Percentiles rank a stretch among this genome's conserved stretches.
Evolutionary conservation across 2,329 filamentous ascomycete genomes (phyloP).

Genomic region (Fusarium aywerte): DNA sequence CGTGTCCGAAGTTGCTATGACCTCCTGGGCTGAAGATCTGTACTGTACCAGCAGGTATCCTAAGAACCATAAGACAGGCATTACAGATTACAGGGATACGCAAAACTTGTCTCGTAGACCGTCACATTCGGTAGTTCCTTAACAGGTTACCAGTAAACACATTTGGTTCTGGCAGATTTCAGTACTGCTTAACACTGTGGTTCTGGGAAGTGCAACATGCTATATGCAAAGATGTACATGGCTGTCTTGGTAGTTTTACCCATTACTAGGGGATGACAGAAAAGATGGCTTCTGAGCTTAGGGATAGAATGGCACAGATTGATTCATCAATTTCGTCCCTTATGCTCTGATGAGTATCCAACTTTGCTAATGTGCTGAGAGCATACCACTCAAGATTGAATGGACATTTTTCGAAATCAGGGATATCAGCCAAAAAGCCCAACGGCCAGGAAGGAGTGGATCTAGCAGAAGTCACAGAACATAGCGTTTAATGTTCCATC

Average conservation of each 20-base stretch:
- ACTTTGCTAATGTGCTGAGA: too few species aligned
- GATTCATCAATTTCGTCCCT: too few species aligned
- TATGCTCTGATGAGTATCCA: too few species aligned
- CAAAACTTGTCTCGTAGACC: neutral
- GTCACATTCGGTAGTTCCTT: neutral
- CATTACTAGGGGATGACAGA: too few species aligned
- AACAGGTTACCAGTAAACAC: neutral
- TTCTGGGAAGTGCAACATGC: neutral
- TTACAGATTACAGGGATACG: neutral
- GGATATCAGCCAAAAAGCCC: neutral
- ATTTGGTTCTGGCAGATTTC: neutral
- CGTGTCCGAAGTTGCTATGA: neutral
- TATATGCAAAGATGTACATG: neutral
- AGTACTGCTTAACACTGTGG: neutral
- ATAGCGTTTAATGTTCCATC: neutral
- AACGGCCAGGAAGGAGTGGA: neutral
- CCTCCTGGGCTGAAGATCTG: neutral
- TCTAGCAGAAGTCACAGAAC: constrained; percentile 1
- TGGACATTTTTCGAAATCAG: neutral
- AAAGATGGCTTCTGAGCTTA: too few species aligned
- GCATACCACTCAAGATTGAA: neutral
- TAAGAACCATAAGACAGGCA: neutral
- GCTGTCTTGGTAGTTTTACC: too few species aligned
- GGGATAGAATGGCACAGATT: too few species aligned
- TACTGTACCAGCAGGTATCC: neutral